Base-by-base conservation (phyloP, 208 protist genomes). In the Ichthyophonus hoferi region DNA sequence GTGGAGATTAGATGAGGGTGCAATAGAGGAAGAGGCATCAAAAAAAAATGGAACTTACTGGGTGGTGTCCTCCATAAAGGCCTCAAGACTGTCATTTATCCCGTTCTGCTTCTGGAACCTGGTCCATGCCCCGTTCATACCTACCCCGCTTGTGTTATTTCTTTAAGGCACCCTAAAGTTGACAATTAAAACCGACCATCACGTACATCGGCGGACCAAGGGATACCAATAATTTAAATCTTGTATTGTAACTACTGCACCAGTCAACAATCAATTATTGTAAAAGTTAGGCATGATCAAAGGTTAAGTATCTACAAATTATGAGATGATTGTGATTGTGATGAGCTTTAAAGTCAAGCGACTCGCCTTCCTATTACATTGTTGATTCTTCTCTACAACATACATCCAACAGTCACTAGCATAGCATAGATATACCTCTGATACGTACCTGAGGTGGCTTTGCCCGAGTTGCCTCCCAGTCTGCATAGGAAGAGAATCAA, bases 401-500 rank as follows among this genome's bases (percentile, higher is more conserved):
- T n/a, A n/a, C n/a, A n/a, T n/a, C n/a, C n/a, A n/a, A n/a, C n/a
- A n/a, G n/a, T n/a, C n/a, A n/a, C n/a, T n/a, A n/a, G n/a, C n/a
- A n/a, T n/a, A n/a, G n/a, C n/a, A n/a, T n/a, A n/a, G n/a, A n/a
- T n/a, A n/a, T n/a, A n/a, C n/a, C n/a, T 7, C 50, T n/a, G 50
- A 24, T 24, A 67, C 14, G 50, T 24, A 67, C 97, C 97, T 35
- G 96, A 98, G 3, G 95, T 97, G 7, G 97, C 97, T 94, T 98
- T 98, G 79, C 95, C 96, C 43, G 96, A 97, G 93, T 98, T 98
- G 85, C 97, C 97, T 39, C 97, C 97, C 14, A 97, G 12, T 24
- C 81, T 81, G 77, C 14, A 0, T n/a, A n/a, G n/a, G n/a, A n/a
- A n/a, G n/a, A n/a, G n/a, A n/a, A n/a, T n/a, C n/a, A n/a, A n/a